Percentiles rank a stretch among this genome's conserved stretches.
These are phyloP conservation scores for Pythium chondricola DNA, from an alignment of 352 stramenopile species.

Conservation along the genomic window DNA sequence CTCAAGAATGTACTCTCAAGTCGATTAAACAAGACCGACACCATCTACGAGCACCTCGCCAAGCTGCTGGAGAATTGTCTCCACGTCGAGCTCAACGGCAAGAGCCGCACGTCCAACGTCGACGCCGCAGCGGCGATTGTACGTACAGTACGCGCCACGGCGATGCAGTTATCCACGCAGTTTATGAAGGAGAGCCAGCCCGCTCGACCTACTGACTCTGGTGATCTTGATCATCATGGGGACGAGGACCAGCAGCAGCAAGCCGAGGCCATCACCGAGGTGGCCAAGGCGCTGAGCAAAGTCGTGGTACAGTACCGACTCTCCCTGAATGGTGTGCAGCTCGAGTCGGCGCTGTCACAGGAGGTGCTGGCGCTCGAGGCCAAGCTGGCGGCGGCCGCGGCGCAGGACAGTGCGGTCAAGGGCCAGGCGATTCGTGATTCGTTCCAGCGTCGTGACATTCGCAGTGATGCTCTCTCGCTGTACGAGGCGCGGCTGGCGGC, in stretches of 20 bases:
- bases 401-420: conserved; percentile 47
- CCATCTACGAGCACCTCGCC: conserved; percentile 51
- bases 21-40: conserved; percentile 20
- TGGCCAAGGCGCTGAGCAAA: conserved; percentile 42
- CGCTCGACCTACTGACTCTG: too few relatives aligned
- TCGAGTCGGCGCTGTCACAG: conserved; percentile 33
- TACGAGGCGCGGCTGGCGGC: conserved; percentile 39
- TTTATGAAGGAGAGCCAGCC: background rate
- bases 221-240: too few relatives aligned
- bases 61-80: conserved; percentile 61
- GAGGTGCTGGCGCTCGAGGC: conserved; percentile 50
- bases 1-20: conserved; percentile 51
- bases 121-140: conserved; percentile 45
- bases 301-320: conserved; percentile 41
- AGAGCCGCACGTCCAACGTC: conserved; percentile 19
- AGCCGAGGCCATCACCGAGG: conserved; percentile 19
- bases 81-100: conserved; percentile 28
- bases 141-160: conserved; percentile 26
- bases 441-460: conserved; percentile 70
- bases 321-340: conserved; percentile 35
- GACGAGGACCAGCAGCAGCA: conserved; percentile 18
- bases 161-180: conserved; percentile 16
- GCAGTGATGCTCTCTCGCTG: conserved; percentile 53
- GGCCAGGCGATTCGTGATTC: conserved; percentile 72
- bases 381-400: conserved; percentile 27